A percentile compares a stretch with the other conserved stretches of the same genome.
These are phyloP conservation scores for Aureobasidium sp. DNA, from an alignment of 2,329 filamentous ascomycete genomes.

Conservation along the genomic window DNA sequence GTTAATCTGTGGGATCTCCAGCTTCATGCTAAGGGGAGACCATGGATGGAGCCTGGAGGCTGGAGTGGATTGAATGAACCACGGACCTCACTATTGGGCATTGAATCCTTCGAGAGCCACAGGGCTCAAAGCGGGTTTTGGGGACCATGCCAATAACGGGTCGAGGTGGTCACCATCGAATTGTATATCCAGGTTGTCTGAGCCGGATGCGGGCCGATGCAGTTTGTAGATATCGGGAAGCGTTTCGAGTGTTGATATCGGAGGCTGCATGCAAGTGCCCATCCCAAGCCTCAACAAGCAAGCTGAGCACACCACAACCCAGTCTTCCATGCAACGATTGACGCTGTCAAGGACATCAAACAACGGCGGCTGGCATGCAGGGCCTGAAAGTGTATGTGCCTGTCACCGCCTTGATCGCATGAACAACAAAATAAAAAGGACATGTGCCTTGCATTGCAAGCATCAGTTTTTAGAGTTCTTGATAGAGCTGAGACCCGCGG, in stretches of 20 bases:
- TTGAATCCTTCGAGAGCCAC: neutral
- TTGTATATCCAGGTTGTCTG: neutral
- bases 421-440: neutral
- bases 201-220: neutral
- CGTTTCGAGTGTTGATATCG: neutral
- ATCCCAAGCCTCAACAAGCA: neutral
- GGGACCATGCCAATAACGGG: neutral
- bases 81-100: neutral
- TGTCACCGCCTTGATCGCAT: neutral
- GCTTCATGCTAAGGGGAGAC: neutral
- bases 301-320: neutral
- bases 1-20: slow-evolving; percentile 1
- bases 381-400: neutral
- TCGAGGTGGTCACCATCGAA: neutral
- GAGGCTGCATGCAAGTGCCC: neutral
- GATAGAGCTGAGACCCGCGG: neutral
- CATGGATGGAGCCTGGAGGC: neutral
- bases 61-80: neutral
- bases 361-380: neutral
- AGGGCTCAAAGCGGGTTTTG: neutral
- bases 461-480: neutral
- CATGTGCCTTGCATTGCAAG: slow-evolving; percentile 1
- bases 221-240: neutral
- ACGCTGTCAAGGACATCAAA: slow-evolving; percentile 2
- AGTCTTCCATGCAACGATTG: neutral